Base-by-base conservation (phyloP, 2,329 filamentous ascomycete species). In the Pseudocercospora crystallina region DNA sequence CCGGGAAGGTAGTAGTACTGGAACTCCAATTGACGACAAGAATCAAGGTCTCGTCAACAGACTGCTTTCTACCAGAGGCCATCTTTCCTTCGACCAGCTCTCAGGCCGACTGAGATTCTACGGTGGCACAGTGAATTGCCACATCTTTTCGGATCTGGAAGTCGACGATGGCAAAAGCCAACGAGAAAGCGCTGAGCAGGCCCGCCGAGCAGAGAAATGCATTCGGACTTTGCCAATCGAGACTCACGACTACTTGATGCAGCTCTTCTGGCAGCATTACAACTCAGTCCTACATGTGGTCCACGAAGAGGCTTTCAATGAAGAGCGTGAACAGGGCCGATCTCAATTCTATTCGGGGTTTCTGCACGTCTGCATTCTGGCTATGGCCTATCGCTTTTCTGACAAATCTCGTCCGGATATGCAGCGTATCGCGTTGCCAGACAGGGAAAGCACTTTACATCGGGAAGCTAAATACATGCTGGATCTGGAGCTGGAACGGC, bases 301-400 rank as follows among this genome's bases (percentile, higher is more conserved):
- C 1, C 59, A 63, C 33, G 54, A 61, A 34, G 56, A 58, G 8
- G 59, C 59, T 2, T 63, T 63, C 52, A 55, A 53, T 15, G 59
- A 61, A 39, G 61, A 63, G 36, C 51, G 58, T 4, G 51, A 58
- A 5, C 38, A 55, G 35, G 59, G 56, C 11, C 46, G 51, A 29
- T 56, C 51, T 30, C 57, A 57, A n/a, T 63, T 58, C 38, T 63
- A 63, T 37, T 61, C 59, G 2, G 61, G 61, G 14, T 63, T 63
- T 34, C 51, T 63, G 14, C 61, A 63, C 31, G 54, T 63, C 15
- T 63, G 61, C 31, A 63, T 63, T 8, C 44, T 63, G 9, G 61
- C 61, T 12, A 61, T 63, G 61, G 59, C 48, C 5, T 61, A 58
- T 42, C 53, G 61, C 10, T 61, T 60, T 34, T 49, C 58, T 1